A percentile compares a stretch with the other conserved stretches of the same genome.
Evolutionary conservation across 2,329 filamentous ascomycete genomes (phyloP).

Genomic region (Ploettnerulaceae sp.): DNA sequence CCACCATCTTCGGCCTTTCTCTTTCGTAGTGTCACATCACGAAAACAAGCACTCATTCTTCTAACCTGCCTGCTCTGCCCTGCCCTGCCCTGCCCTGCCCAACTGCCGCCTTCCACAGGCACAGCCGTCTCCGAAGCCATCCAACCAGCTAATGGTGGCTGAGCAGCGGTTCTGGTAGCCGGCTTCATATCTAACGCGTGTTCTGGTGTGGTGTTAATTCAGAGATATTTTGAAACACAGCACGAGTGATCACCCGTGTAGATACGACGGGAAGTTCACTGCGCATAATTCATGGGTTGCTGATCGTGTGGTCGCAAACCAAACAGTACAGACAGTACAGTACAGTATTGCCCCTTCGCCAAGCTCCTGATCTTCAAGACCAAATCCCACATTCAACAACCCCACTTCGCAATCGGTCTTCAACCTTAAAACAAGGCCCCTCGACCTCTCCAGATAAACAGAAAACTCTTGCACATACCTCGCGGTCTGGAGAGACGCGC

Average conservation of each 20-base stretch:
- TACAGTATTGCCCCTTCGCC: conserved; percentile 8
- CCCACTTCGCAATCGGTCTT: conserved; percentile 19
- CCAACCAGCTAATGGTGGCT: conserved; percentile 5
- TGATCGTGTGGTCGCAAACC: conserved; percentile 7
- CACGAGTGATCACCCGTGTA: conserved; percentile 18
- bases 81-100: too few species aligned
- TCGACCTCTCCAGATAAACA: not conserved
- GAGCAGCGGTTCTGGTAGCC: not conserved
- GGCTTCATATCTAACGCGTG: conserved; percentile 8
- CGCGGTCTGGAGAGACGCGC: conserved; percentile 26
- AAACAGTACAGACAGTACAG: not conserved
- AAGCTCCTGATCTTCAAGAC: conserved; percentile 13
- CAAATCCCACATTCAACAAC: conserved; percentile 14
- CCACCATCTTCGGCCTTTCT: too few species aligned
- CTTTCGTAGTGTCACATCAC: too few species aligned
- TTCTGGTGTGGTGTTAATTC: conserved; percentile 9
- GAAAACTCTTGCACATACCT: conserved; percentile 7
- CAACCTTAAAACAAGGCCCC: conserved; percentile 13
- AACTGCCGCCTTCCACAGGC: not conserved
- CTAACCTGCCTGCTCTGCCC: too few species aligned
- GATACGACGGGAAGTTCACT: conserved; percentile 1
- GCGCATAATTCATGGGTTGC: conserved; percentile 16
- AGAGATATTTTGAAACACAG: conserved; percentile 20
- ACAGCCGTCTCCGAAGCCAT: conserved; percentile 1
- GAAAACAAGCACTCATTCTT: too few species aligned